Percentiles rank a stretch among this genome's conserved stretches.
phyloP scores from a whole-genome alignment of 2,329 filamentous ascomycete species.

The Apiospora sp. region DNA sequence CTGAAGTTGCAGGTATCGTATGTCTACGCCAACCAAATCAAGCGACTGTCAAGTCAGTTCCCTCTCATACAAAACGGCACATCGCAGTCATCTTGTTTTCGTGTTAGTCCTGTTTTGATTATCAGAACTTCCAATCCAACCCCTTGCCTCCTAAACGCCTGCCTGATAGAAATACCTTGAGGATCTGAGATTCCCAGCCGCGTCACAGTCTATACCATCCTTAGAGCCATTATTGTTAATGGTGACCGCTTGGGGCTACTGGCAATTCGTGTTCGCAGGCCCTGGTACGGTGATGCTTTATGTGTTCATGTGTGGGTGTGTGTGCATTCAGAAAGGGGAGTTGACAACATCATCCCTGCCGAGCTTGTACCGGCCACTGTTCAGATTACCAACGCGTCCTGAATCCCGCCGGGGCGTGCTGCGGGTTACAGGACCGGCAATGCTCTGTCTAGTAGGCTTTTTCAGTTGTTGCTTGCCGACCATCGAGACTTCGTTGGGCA shows the following conservation, averaged over 20 bases:
- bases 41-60: conserved; percentile 5
- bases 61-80: neutral
- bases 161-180: neutral
- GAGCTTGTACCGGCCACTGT: conserved; percentile 74
- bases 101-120: neutral
- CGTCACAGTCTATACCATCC: neutral
- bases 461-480: conserved; percentile 86
- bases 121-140: neutral
- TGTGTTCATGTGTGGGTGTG: neutral
- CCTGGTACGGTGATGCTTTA: neutral
- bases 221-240: neutral
- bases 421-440: conserved; percentile 65
- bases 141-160: conserved; percentile 14
- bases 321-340: conserved; percentile 57
- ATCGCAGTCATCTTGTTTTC: neutral
- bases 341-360: conserved; percentile 87
- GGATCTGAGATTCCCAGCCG: neutral
- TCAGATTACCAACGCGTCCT: conserved; percentile 59
- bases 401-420: conserved; percentile 59
- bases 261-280: neutral
- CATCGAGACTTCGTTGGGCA: conserved; percentile 99
- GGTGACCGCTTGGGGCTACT: neutral
- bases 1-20: conserved; percentile 17
- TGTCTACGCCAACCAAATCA: conserved; percentile 21
- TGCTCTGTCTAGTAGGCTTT: conserved; percentile 91